Percentiles rank a stretch among this genome's conserved stretches.
Conservation (phyloP, 495 filamentous ascomycete genomes). For the Trichoderma gamsii region DNA sequence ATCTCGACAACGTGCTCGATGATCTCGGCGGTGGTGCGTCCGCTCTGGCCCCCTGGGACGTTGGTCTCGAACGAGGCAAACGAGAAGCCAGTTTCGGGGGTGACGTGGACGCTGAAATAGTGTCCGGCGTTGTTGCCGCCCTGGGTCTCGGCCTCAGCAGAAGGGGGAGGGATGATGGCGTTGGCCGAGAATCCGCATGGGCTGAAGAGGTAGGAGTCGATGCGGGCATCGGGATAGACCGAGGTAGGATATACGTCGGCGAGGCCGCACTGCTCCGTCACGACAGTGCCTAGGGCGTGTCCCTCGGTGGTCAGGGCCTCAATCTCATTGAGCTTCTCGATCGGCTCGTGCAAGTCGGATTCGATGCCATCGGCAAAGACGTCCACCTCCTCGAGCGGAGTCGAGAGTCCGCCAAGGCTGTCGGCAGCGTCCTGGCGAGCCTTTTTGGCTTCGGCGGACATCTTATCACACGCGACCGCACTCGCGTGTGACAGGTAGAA, state of each 20-base stretch:
- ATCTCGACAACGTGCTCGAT: slow-evolving; percentile 91
- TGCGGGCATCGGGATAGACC: slow-evolving; percentile 84
- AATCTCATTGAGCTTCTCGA: slow-evolving; percentile 52
- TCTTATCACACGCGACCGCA: slow-evolving; percentile 76
- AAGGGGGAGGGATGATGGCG: slow-evolving; percentile 77
- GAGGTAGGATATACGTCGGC: slow-evolving; percentile 81
- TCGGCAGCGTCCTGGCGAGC: slow-evolving; percentile 47
- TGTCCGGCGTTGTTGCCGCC: slow-evolving; percentile 49
- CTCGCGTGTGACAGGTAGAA: slow-evolving; percentile 93
- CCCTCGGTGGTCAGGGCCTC: slow-evolving; percentile 85
- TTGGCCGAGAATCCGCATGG: slow-evolving; percentile 99
- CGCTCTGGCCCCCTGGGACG: slow-evolving; percentile 82
- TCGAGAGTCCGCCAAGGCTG: slow-evolving; percentile 47
- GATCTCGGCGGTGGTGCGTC: slow-evolving; percentile 81
- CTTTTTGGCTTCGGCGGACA: slow-evolving; percentile 55
- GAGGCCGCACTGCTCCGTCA: slow-evolving; percentile 86
- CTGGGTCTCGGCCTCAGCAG: slow-evolving; percentile 45
- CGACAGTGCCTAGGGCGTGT: slow-evolving; percentile 86
- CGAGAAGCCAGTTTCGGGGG: slow-evolving; percentile 95
- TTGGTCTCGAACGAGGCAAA: slow-evolving; percentile 99
- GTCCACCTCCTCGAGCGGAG: slow-evolving; percentile 42
- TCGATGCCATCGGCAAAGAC: slow-evolving; percentile 69
- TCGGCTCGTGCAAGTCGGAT: slow-evolving; percentile 56
- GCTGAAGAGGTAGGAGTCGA: slow-evolving; percentile 94
- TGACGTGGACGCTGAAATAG: slow-evolving; percentile 99